These are phyloP conservation scores for Candida silvicultrix DNA, from an alignment of 805 yeast genomes.

Conservation along the genomic window DNA sequence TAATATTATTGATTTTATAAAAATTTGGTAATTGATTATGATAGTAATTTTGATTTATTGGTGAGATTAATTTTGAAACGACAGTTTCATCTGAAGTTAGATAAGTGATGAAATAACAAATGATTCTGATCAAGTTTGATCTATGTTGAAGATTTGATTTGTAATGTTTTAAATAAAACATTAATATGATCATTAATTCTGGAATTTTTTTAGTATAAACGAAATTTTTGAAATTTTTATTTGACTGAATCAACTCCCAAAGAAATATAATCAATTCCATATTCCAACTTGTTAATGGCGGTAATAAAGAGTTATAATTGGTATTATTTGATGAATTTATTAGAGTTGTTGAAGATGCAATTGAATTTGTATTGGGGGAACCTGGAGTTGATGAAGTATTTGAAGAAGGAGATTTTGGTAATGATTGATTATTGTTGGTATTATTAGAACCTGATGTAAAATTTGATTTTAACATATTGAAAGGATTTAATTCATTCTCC, in stretches of 20 bases:
- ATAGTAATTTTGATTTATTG: conserved; percentile 37
- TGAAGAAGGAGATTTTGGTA: background rate
- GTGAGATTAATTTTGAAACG: conserved; percentile 34
- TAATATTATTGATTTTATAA: conserved; percentile 32
- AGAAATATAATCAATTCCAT: conserved; percentile 54
- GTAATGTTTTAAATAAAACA: conserved; percentile 52
- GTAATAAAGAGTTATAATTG: conserved; percentile 21
- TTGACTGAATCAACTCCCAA: conserved; percentile 77
- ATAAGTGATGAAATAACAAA: conserved; percentile 46
- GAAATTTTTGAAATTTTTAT: conserved; percentile 43
- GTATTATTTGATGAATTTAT: background rate
- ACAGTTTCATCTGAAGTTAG: conserved; percentile 36
- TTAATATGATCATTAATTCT: conserved; percentile 46
- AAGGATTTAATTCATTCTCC: conserved; percentile 31
- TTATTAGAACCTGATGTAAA: conserved; percentile 9
- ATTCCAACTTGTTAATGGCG: conserved; percentile 42
- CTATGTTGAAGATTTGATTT: conserved; percentile 33
- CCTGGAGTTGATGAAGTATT: conserved; percentile 11
- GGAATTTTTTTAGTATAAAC: conserved; percentile 41
- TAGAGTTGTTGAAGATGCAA: background rate
- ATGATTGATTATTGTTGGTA: conserved; percentile 4
- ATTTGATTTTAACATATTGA: conserved; percentile 20
- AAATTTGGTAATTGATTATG: conserved; percentile 44
- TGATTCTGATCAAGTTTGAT: conserved; percentile 38
- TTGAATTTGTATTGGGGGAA: conserved; percentile 1